Evolutionary conservation across 257 asterid genomes (phyloP), one percentile per base, ranked within the genome.

Genomic region (Leonotis leonurus): DNA sequence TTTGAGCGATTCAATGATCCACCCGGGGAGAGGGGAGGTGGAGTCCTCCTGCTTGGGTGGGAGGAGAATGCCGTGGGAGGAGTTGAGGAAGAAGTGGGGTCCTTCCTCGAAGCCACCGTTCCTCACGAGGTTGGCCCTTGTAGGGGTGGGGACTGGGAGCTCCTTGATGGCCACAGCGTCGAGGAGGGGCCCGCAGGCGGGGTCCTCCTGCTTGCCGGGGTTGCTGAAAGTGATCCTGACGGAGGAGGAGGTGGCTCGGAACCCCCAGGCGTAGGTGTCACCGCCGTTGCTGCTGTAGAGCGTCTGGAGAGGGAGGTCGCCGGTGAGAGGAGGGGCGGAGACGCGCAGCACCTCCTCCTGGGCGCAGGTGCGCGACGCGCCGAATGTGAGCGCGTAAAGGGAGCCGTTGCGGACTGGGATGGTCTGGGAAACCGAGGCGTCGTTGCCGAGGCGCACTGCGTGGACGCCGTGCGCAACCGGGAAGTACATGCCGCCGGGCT

Each of bases 401-500:
- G 95, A 70, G 8, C 96, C 99, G 0, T 75, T 86, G 64, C 78
- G 79, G 1, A 86, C 95, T 0, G 80, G 80, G 59, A 92, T 69
- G 1, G 91, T 73, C 22, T 92, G 97, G 60, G 96, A 86, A 32
- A 89, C 64, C n/a, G 89, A 72, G 56, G 99, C 99, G 69, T 87
- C 95, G 71, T 92, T 89, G 10, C 96, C 99, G 1, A 92, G 95
- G 75, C 94, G 90, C 6, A 85, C 87, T 5, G 97, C 99, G 45
- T 89, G 99, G 65, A 83, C 75, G 0, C 99, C 99, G 56, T 89
- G 95, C 0, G 91, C 82, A 2, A 89, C 97, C 1, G 81, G 46
- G 58, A 92, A 92, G 91, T 54, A 92, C 99, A 86, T 92, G 2
- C 96, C 97, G 2, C 94, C 91, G 14, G 96, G 95, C 76, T 92